Conservation (phyloP, 495 filamentous ascomycete genomes). For the Penicillium soppii region DNA sequence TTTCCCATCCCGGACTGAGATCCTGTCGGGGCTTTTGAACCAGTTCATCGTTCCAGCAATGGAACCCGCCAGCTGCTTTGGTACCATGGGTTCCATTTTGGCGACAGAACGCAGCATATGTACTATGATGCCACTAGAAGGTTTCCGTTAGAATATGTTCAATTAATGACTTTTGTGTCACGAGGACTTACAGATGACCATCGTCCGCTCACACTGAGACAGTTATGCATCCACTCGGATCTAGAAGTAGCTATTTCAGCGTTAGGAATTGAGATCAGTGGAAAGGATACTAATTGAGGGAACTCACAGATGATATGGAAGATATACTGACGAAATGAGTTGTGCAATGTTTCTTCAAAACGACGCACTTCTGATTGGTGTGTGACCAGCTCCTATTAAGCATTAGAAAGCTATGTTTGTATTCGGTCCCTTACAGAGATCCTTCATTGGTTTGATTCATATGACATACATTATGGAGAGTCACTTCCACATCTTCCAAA, state of each 20-base stretch:
- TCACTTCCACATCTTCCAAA: constrained; percentile 5
- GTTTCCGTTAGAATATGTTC: background rate
- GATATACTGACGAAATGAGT: no score
- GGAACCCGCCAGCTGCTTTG: background rate
- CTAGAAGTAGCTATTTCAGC: no score
- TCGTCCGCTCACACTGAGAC: no score
- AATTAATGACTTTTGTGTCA: background rate
- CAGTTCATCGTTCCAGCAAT: constrained; percentile 24
- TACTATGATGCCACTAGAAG: constrained; percentile 22
- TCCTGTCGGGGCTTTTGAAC: constrained; percentile 6
- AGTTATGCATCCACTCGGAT: no score
- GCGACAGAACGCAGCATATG: constrained; percentile 28
- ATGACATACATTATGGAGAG: constrained; percentile 14
- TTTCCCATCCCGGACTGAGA: background rate
- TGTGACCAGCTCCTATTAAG: no score
- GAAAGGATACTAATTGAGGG: no score
- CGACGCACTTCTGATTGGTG: no score
- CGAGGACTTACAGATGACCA: no score
- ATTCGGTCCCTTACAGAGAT: background rate
- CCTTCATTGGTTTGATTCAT: background rate
- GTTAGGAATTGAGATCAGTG: no score
- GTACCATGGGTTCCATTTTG: constrained; percentile 19
- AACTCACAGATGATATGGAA: no score
- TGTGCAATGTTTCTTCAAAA: no score
- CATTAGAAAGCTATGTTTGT: no score